Evolutionary conservation across 306 rosid genomes (phyloP), one percentile per base, ranked within the genome.

Genomic region (Abrus precatorius): DNA sequence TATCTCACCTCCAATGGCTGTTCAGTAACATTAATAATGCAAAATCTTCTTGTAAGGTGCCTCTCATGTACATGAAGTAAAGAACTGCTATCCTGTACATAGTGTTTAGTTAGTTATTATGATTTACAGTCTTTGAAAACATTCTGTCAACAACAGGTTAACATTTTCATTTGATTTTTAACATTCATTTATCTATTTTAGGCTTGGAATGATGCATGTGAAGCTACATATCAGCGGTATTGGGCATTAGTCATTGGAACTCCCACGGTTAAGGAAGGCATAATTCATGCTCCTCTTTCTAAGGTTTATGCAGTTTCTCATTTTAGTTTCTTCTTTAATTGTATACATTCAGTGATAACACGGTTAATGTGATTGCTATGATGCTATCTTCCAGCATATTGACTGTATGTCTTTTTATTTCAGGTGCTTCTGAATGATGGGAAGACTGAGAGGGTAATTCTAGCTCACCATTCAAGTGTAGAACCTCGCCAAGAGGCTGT

Each of bases 211-310:
- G 87, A 89, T 79, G 98, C 97, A 34, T 90, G 93, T 84, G 83
- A 84, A 84, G 88, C 92, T 59, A 91, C 92, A 56, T 85, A 83
- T 88, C 98, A 89, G 83, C 91, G 90, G 84, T 90, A 91, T 80
- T 95, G 98, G 99, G 98, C 97, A 48, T 85, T 93, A 70, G 96
- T 95, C 71, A 93, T 95, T 79, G 98, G 99, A 29, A 87, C 88
- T 69, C 99, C 98, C 33, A 86, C 68, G 73, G 94, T 93, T 87
- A 95, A 86, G 78, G 97, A 93, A 83, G 99, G 99, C 69, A 34
- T 91, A 68, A 90, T 93, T 55, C 86, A 77, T 50, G 97, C 97
- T 73, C 97, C 99, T 76, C 92, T 95, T 68, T 80, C 94, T n/a
- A 95, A 95, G 99, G 99, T 95, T 72, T 76, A 62, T 65, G 45